Percentiles rank a stretch among this genome's conserved stretches.
phyloP scores from a whole-genome alignment of 2,329 filamentous ascomycete species.

The Colletotrichum horii region DNA sequence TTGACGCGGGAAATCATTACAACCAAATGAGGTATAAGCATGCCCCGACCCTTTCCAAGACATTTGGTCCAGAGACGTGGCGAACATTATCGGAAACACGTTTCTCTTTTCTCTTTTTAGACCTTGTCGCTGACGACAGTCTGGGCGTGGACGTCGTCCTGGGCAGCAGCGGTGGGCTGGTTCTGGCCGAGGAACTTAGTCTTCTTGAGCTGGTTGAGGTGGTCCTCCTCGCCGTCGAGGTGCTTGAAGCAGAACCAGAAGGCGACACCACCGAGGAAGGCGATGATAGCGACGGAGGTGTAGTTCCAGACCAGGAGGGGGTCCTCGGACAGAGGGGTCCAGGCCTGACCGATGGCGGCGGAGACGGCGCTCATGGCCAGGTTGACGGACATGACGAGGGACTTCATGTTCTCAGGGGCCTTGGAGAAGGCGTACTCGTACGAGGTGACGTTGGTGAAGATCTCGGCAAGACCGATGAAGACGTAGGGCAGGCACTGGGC shows the following conservation, averaged over 20 bases:
- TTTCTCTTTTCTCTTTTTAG: background rate
- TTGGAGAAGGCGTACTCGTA: constrained; percentile 81
- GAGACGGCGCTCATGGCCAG: constrained; percentile 75
- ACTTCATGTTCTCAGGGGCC: constrained; percentile 81
- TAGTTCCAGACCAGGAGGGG: constrained; percentile 78
- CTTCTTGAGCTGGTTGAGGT: constrained; percentile 65
- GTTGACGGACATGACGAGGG: constrained; percentile 73
- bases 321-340: constrained; percentile 65
- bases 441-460: constrained; percentile 61
- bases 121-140: constrained; percentile 9
- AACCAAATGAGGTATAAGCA: background rate
- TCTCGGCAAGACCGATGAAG: constrained; percentile 56
- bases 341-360: constrained; percentile 72
- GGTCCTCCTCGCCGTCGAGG: constrained; percentile 72
- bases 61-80: background rate
- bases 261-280: constrained; percentile 63
- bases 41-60: background rate
- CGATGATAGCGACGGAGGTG: constrained; percentile 63
- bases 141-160: background rate
- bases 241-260: constrained; percentile 74
- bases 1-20: constrained; percentile 20
- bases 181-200: constrained; percentile 46
- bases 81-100: background rate
- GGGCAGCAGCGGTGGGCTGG: constrained; percentile 35
- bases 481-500: constrained; percentile 58